phyloP scores from a whole-genome alignment of 2,329 filamentous ascomycete genomes.

The Pseudocercospora fijiensis region DNA sequence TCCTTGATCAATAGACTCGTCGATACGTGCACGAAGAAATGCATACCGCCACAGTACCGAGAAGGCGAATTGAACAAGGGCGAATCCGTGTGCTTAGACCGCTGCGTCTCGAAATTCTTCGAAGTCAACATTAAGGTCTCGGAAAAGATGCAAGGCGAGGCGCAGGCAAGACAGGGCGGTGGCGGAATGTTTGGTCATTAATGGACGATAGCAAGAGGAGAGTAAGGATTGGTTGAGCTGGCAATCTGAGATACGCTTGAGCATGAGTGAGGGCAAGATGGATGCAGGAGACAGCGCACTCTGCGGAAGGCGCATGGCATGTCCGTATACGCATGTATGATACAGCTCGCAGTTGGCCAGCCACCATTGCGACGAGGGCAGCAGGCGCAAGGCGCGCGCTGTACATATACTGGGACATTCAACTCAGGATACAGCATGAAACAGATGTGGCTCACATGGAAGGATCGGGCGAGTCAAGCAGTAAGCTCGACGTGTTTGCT shows the following conservation, averaged over 20 bases:
- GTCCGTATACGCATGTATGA: neutral
- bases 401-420: conserved; percentile 21
- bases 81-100: conserved; percentile 96
- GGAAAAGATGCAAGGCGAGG: conserved; percentile 92
- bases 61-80: conserved; percentile 98
- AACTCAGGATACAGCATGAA: conserved; percentile 2
- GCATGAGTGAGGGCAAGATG: neutral
- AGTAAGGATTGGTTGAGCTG: neutral
- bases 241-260: neutral
- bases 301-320: neutral
- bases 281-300: neutral
- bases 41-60: conserved; percentile 87
- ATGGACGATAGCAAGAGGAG: neutral
- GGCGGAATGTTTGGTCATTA: conserved; percentile 43
- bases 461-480: neutral
- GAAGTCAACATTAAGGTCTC: conserved; percentile 97
- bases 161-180: conserved; percentile 62
- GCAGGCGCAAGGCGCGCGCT: conserved; percentile 5
- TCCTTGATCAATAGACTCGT: conserved; percentile 55
- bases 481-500: neutral
- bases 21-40: conserved; percentile 89
- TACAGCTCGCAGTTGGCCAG: neutral
- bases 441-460: neutral
- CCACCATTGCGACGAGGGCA: too few species aligned
- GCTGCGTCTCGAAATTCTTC: conserved; percentile 97